Base-by-base conservation (phyloP, 2,329 filamentous ascomycete genomes). In the Paracoccidioides lutzii region DNA sequence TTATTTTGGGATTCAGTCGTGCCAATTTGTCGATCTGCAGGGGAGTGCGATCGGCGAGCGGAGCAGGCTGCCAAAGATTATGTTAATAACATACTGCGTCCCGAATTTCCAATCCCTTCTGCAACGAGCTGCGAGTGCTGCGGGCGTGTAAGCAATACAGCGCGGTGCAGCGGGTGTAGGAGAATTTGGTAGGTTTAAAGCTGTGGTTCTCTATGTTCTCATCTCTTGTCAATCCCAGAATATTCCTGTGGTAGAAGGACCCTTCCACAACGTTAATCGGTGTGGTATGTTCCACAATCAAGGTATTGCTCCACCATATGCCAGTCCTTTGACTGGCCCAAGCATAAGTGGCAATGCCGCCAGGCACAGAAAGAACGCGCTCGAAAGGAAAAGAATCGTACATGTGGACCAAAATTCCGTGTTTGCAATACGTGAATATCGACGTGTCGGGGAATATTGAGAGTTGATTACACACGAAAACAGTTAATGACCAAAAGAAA, bases 1-100 rank as follows among this genome's bases (percentile, higher is more conserved):
- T 38, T 32, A n/a, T 73, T 70, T 22, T 77, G 70, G 42, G 41
- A 49, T 32, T 40, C 53, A 35, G 14, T 38, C 33, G 15, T 52
- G 5, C n/a, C 46, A 28, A 48, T 49, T 32, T 43, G 52, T 10
- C 22, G 8, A 14, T 15, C 54, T 8, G n/a, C 14, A 6, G 38
- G n/a, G 22, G n/a, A 38, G 33, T 38, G 46, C 9, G 46, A 50
- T 32, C 12, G 15, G 7, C n/a, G 14, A n/a, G 38, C 32, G 7
- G 38, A 53, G 38, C 7, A 43, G 51, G 51, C 28, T 4, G 33
- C 46, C n/a, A 50, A 38, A n/a, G 33, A 7, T 12, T 10, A 2
- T 9, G n/a, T 50, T 5, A 38, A 10, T 10, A n/a, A 22, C 15
- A 15, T 5, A 15, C n/a, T 50, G 8, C 22, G 2, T 22, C 14